Evolutionary conservation across 1,284 basidiomycete species (phyloP), one percentile per base, ranked within the genome.

Genomic region (Pseudozyma hubeiensis): DNA sequence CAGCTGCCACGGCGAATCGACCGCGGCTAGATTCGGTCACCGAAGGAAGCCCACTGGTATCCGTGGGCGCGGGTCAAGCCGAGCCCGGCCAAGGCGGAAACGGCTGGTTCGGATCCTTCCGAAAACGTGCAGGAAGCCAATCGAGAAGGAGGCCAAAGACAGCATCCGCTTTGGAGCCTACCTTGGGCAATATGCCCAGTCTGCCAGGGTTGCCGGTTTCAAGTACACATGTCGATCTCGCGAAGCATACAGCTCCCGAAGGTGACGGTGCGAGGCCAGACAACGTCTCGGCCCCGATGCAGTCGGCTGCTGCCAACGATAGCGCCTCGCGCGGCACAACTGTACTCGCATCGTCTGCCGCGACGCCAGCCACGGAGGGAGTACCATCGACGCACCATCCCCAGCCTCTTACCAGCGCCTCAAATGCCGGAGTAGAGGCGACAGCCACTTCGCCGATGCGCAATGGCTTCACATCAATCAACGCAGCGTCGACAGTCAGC

Each of bases 21-120:
- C 45, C 57, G 7, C 61, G 61, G 3, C 64, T 68, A 30, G 65
- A 60, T 37, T 68, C 70, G 35, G 61, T 68, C 30, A 64, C 60
- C 17, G 70, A 64, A 43, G 64, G 57, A 16, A 64, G 64, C 19
- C 31, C 62, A 14, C 41, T 58, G 16, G 53, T 43, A 14, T 49
- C 64, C 3, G 46, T 44, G 16, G 55, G 49, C 30, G 44, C 51
- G 14, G 58, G 53, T 19, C 53, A 51, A 14, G 14, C 58, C 7
- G 70, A 68, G 10, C 11, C 55, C 11, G 56, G 43, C 37, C 55
- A 54, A 39, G 55, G 54, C 10, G 51, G 64, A 19, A 69, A 69
- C 14, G 65, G 74, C 41, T 76, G 74, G 74, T 76, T 76, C 47
- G 74, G 64, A 24, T 68, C 67, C 24, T 72, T 76, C 57, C 64